A percentile compares a stretch with the other conserved stretches of the same genome.
Evolutionary conservation across 176 grass and related monocot species (phyloP).

Genomic region (bread wheat (Triticum aestivum)): DNA sequence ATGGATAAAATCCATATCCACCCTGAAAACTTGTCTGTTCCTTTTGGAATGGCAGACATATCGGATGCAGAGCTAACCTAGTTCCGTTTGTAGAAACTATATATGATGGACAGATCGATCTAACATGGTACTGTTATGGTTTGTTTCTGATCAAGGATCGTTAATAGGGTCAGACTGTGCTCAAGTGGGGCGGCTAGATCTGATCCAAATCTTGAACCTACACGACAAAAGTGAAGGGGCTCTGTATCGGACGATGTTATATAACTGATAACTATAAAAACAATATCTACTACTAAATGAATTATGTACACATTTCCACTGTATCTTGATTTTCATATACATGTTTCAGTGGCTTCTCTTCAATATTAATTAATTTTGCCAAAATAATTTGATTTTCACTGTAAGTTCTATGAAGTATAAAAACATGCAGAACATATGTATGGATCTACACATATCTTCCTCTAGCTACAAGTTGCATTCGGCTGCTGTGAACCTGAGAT

Average conservation of each 20-base stretch:
- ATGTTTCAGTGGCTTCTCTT: neutral
- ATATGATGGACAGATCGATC: neutral
- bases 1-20: constrained; percentile 27
- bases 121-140: constrained; percentile 14
- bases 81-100: neutral
- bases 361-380: neutral
- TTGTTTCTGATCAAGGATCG: neutral
- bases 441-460: neutral
- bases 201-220: constrained; percentile 21
- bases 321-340: neutral
- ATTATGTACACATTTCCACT: neutral
- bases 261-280: constrained; percentile 24
- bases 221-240: constrained; percentile 6
- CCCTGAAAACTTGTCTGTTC: constrained; percentile 15
- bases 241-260: neutral
- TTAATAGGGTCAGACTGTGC: neutral
- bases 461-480: neutral
- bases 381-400: neutral
- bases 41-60: constrained; percentile 10
- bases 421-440: neutral
- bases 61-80: constrained; percentile 21
- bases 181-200: constrained; percentile 19
- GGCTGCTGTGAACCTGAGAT: neutral
- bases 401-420: neutral
- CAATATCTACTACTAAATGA: neutral